Conservation (phyloP, 129 eudicot species). For the Tagetes erecta region DNA sequence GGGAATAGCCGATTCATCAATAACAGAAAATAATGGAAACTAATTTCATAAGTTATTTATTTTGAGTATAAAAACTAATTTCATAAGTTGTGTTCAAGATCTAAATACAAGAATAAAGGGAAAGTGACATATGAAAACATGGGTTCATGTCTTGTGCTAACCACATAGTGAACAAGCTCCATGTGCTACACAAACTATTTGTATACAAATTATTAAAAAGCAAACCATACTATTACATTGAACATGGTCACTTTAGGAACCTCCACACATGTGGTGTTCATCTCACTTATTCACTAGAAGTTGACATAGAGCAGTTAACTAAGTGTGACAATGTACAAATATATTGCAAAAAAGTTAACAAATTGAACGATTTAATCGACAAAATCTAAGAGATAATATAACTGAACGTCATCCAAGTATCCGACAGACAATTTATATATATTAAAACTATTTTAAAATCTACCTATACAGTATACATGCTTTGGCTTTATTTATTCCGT, state of each 20-base stretch:
- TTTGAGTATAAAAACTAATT: not conserved
- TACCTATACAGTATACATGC: not conserved
- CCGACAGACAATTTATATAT: not conserved
- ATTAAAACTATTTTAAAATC: not conserved
- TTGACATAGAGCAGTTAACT: slow-evolving; percentile 27
- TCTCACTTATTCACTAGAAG: not conserved
- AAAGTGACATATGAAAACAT: slow-evolving; percentile 25
- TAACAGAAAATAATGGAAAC: no score
- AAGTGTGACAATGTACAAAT: slow-evolving; percentile 9
- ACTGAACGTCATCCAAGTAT: not conserved
- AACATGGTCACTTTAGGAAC: slow-evolving; percentile 37
- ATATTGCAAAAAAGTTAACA: not conserved
- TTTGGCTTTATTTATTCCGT: not conserved
- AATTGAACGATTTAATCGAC: not conserved
- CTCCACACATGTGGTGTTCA: slow-evolving; percentile 43
- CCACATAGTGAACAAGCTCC: slow-evolving; percentile 26
- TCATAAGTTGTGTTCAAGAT: not conserved
- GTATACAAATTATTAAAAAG: slow-evolving; percentile 22
- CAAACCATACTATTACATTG: slow-evolving; percentile 36
- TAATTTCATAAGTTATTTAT: not conserved
- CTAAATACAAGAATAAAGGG: not conserved
- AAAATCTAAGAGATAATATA: not conserved
- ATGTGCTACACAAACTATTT: slow-evolving; percentile 35
- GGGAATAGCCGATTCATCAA: no score
- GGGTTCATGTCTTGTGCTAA: slow-evolving; percentile 30